These are phyloP conservation scores for Botrytis tulipae DNA, from an alignment of 2,329 filamentous ascomycete species.

Conservation along the genomic window DNA sequence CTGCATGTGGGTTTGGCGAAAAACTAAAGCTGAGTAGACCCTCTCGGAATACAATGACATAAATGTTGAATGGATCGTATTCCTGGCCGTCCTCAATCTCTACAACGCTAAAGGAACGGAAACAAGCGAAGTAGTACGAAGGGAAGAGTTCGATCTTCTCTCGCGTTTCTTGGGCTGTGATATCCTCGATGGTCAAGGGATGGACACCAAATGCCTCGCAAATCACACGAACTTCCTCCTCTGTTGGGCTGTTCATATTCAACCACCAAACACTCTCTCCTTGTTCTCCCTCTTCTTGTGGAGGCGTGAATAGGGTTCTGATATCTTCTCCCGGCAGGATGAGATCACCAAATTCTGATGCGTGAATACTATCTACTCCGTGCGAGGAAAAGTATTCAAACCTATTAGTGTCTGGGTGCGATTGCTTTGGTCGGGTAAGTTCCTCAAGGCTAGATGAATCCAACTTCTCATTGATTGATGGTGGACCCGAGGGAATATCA, in stretches of 20 bases:
- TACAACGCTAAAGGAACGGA: slow-evolving; percentile 83
- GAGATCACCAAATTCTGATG: slow-evolving; percentile 81
- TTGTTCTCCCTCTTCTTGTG: slow-evolving; percentile 61
- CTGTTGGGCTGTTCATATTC: slow-evolving; percentile 85
- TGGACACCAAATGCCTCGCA: slow-evolving; percentile 96
- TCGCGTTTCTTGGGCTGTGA: slow-evolving; percentile 88
- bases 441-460: slow-evolving; percentile 43
- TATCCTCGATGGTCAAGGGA: slow-evolving; percentile 93
- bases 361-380: slow-evolving; percentile 89
- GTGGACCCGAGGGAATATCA: slow-evolving; percentile 48
- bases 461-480: slow-evolving; percentile 51
- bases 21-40: slow-evolving; percentile 95
- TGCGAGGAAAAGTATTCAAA: slow-evolving; percentile 98
- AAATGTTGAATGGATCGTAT: slow-evolving; percentile 92
- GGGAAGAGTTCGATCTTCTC: slow-evolving; percentile 99
- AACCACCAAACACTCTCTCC: slow-evolving; percentile 95
- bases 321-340: slow-evolving; percentile 88
- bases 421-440: slow-evolving; percentile 33
- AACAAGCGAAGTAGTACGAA: slow-evolving; percentile 97
- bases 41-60: slow-evolving; percentile 94
- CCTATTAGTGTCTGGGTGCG: slow-evolving; percentile 65
- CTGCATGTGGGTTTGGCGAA: slow-evolving; percentile 78
- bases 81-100: slow-evolving; percentile 77
- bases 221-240: slow-evolving; percentile 82
- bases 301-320: slow-evolving; percentile 75